Conservation (phyloP, 306 rosid genomes). For the Lablab purpureus region DNA sequence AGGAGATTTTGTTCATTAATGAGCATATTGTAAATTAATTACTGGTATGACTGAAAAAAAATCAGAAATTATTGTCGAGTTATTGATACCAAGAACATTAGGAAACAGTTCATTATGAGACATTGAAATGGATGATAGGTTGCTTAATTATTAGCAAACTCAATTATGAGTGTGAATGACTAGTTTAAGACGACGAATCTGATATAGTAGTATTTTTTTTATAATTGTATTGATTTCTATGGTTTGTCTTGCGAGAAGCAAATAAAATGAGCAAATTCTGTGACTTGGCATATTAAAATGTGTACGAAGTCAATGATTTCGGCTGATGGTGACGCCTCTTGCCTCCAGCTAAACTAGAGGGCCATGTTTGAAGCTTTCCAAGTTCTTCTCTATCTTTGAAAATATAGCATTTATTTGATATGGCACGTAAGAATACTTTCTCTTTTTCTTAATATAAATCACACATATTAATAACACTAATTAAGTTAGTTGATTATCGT, state of each 20-base stretch:
- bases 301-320: slow-evolving; percentile 45
- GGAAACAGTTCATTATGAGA: background rate
- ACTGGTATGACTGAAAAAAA: background rate
- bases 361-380: background rate
- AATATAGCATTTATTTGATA: background rate
- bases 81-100: background rate
- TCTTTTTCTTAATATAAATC: too few species aligned
- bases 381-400: background rate
- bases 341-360: background rate
- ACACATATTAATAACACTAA: too few species aligned
- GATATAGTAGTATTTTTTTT: background rate
- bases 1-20: background rate
- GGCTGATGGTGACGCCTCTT: slow-evolving; percentile 39
- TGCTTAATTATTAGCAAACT: background rate
- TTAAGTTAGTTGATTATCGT: too few species aligned
- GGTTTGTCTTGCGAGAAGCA: background rate
- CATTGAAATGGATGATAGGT: background rate
- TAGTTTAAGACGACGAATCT: background rate
- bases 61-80: background rate
- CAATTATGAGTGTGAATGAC: background rate
- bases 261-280: background rate
- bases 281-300: slow-evolving; percentile 21
- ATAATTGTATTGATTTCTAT: background rate
- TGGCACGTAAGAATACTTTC: too few species aligned
- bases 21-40: background rate